A percentile compares a stretch with the other conserved stretches of the same genome.
phyloP scores from a whole-genome alignment of 2,329 filamentous ascomycete genomes.

The Coniochaeta sp. region DNA sequence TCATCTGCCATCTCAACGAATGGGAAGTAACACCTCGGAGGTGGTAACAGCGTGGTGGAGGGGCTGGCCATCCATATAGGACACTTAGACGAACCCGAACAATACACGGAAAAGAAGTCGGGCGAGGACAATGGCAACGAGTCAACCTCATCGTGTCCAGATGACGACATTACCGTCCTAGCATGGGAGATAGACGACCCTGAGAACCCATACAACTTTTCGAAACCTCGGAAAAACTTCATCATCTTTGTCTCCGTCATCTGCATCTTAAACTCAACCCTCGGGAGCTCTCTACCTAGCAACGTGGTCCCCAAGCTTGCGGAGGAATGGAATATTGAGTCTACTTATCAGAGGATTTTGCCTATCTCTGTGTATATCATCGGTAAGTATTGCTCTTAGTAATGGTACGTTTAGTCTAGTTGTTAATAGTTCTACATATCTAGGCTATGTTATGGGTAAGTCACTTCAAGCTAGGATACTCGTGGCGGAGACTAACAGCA shows the following conservation, averaged over 20 bases:
- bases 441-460: slow-evolving; percentile 48
- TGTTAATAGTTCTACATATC: not conserved
- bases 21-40: not conserved
- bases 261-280: slow-evolving; percentile 59
- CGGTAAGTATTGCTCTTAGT: slow-evolving; percentile 18
- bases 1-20: not conserved
- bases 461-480: slow-evolving; percentile 2
- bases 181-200: slow-evolving; percentile 39
- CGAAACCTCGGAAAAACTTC: slow-evolving; percentile 44
- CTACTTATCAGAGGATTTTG: slow-evolving; percentile 36
- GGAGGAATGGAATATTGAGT: slow-evolving; percentile 47
- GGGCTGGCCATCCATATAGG: not conserved
- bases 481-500: not conserved
- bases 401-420: not conserved
- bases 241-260: slow-evolving; percentile 48
- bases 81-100: not conserved
- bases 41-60: not conserved
- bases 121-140: not conserved
- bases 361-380: slow-evolving; percentile 58
- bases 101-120: not conserved
- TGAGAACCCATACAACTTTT: slow-evolving; percentile 48
- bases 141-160: slow-evolving; percentile 7
- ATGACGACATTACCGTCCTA: slow-evolving; percentile 23
- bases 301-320: slow-evolving; percentile 54
- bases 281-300: slow-evolving; percentile 57